These are phyloP conservation scores for Penicillium lividum DNA, from an alignment of 495 filamentous ascomycete genomes.

Conservation along the genomic window DNA sequence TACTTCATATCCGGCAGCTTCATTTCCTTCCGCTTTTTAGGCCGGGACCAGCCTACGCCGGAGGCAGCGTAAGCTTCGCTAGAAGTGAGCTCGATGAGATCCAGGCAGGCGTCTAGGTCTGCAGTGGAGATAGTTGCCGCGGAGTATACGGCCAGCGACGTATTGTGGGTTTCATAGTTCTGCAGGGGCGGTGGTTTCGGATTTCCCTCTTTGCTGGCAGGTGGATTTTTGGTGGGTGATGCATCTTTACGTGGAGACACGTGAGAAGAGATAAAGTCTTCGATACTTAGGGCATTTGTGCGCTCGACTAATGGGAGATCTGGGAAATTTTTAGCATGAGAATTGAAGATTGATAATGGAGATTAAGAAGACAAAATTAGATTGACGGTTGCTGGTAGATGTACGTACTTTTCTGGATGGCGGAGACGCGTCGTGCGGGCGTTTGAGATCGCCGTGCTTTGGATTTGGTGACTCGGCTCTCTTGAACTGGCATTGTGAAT, in stretches of 20 bases:
- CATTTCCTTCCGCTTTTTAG: constrained; percentile 76
- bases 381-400: neutral
- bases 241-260: constrained; percentile 19
- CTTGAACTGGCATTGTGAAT: constrained; percentile 25
- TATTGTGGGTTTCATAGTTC: neutral
- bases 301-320: constrained; percentile 42
- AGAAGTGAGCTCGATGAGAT: constrained; percentile 71
- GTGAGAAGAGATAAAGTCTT: constrained; percentile 36
- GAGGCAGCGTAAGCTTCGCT: constrained; percentile 64
- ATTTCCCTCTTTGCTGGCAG: neutral
- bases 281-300: constrained; percentile 39
- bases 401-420: constrained; percentile 20
- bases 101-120: constrained; percentile 68
- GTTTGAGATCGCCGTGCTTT: constrained; percentile 10
- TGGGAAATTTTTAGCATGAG: constrained; percentile 12
- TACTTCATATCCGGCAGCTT: constrained; percentile 67
- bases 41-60: constrained; percentile 66
- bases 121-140: constrained; percentile 44
- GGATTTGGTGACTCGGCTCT: constrained; percentile 28
- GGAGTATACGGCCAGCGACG: constrained; percentile 40
- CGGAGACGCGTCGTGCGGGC: constrained; percentile 16
- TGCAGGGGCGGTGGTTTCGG: neutral
- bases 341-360: neutral
- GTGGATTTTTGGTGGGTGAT: neutral
- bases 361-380: neutral